These are phyloP conservation scores for Annona cherimola DNA, from an alignment of 164 flowering plant genomes.

Conservation along the genomic window DNA sequence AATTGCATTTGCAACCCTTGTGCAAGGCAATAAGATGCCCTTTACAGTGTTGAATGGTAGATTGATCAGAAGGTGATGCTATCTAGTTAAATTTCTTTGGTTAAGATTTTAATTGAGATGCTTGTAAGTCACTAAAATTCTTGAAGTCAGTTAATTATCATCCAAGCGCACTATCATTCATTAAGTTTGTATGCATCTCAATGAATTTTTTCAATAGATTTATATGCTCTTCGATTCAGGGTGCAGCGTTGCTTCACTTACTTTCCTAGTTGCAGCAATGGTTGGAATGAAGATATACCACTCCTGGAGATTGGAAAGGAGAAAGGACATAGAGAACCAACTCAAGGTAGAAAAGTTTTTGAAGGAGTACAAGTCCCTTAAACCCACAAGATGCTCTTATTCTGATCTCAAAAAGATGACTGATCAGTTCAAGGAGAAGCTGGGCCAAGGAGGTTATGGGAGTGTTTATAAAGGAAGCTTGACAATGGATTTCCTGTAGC, in stretches of 20 bases:
- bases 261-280: neutral
- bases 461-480: conserved; percentile 11
- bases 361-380: neutral
- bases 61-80: no score
- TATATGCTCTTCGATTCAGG: neutral
- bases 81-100: no score
- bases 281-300: neutral
- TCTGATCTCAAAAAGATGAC: conserved; percentile 3
- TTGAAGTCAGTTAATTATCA: no score
- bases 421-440: neutral
- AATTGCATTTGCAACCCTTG: no score
- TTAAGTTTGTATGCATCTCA: no score
- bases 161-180: no score
- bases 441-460: conserved; percentile 8
- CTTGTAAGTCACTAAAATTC: no score
- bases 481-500: conserved; percentile 3
- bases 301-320: no score
- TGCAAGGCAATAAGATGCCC: no score
- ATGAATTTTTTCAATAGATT: no score
- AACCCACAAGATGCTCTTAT: conserved; percentile 2
- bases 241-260: neutral
- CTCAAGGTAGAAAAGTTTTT: conserved; percentile 2
- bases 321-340: neutral
- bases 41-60: no score
- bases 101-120: no score